A percentile compares a stretch with the other conserved stretches of the same genome.
phyloP scores from a whole-genome alignment of 2,329 filamentous ascomycete genomes.

The Hymenoscyphus occultus region DNA sequence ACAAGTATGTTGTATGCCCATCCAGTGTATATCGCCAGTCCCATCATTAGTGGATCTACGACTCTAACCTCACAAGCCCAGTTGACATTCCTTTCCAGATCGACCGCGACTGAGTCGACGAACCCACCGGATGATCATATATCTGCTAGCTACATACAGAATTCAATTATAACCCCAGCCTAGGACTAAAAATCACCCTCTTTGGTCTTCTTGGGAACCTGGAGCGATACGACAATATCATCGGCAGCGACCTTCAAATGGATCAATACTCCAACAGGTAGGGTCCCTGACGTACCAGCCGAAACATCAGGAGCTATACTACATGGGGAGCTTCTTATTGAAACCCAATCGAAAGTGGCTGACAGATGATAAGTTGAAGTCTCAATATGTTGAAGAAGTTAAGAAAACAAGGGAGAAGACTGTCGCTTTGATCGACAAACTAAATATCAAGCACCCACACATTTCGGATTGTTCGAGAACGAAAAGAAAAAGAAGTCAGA shows the following conservation, averaged over 20 bases:
- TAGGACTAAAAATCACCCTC: no score
- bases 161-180: no score
- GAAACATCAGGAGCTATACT: conserved; percentile 10
- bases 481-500: conserved; percentile 9
- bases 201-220: neutral
- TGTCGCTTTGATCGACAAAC: neutral
- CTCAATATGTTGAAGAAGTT: conserved; percentile 10
- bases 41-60: no score
- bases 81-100: no score
- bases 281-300: neutral
- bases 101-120: no score
- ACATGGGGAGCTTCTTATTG: conserved; percentile 7
- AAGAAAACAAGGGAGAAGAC: conserved; percentile 10
- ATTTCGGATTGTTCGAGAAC: conserved; percentile 7
- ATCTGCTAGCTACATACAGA: no score
- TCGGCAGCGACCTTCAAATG: neutral
- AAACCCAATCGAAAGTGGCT: conserved; percentile 10
- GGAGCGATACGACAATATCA: conserved; percentile 6
- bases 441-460: conserved; percentile 5
- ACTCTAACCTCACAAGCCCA: no score
- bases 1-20: no score
- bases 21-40: no score
- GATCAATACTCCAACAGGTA: conserved; percentile 7
- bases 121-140: no score
- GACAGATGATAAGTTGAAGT: conserved; percentile 8